Conservation (phyloP, 805 yeast genomes). For the Nakazawaea anatomiae region DNA sequence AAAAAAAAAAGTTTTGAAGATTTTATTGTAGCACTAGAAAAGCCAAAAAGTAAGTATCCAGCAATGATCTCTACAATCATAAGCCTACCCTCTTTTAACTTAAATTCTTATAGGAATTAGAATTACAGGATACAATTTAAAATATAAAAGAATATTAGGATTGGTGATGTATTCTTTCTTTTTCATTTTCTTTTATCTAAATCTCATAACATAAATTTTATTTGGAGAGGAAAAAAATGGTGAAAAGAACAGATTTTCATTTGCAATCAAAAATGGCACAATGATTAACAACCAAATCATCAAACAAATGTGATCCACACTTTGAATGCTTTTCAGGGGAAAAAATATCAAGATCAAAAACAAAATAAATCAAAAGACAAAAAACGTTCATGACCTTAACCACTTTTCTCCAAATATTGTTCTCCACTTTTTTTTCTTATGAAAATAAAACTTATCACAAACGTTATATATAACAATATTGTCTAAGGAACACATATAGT, state of each 20-base stretch:
- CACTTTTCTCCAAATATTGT: not conserved
- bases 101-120: too few relatives aligned
- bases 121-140: not conserved
- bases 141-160: not conserved
- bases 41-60: too few relatives aligned
- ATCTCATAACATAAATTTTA: conserved; percentile 13
- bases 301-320: not conserved
- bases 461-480: conserved; percentile 5
- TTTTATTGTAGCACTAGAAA: too few relatives aligned
- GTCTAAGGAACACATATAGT: not conserved
- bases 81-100: too few relatives aligned
- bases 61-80: too few relatives aligned
- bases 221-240: not conserved
- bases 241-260: not conserved
- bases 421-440: not conserved
- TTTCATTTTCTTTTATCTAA: conserved; percentile 7
- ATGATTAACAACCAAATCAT: not conserved
- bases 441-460: not conserved
- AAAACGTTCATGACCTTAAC: not conserved
- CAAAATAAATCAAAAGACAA: conserved; percentile 1
- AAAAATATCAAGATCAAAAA: not conserved
- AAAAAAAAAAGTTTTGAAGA: too few relatives aligned
- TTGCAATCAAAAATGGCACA: not conserved
- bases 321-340: not conserved
- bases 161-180: not conserved